Percentiles rank a stretch among this genome's conserved stretches.
Evolutionary conservation across 2,329 filamentous ascomycete species (phyloP).

Genomic region (Tetracladium maxilliforme): DNA sequence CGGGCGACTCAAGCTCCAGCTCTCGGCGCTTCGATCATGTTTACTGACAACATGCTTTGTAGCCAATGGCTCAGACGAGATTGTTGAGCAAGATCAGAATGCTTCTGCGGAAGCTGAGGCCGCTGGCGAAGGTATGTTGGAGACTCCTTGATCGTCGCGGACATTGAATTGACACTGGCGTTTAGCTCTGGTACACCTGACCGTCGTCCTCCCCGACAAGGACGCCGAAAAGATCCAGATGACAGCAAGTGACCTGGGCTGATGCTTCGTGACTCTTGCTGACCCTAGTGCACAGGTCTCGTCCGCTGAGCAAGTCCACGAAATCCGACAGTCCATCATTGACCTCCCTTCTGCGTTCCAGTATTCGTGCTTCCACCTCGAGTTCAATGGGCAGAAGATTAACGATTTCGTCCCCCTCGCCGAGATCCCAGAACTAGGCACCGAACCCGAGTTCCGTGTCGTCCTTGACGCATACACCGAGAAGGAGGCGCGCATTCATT

Average conservation of each 20-base stretch:
- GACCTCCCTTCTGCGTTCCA: conserved; percentile 87
- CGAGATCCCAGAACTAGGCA: conserved; percentile 66
- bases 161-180: too few species aligned
- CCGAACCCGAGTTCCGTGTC: conserved; percentile 65
- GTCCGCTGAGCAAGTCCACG: conserved; percentile 89
- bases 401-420: conserved; percentile 92
- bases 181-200: conserved; percentile 1
- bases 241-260: conserved; percentile 44
- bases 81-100: too few species aligned
- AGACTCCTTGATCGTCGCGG: too few species aligned
- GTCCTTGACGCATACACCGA: conserved; percentile 96
- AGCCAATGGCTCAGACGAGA: too few species aligned
- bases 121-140: too few species aligned
- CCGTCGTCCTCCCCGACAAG: background rate
- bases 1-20: too few species aligned
- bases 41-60: too few species aligned
- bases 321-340: conserved; percentile 91
- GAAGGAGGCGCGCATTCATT: conserved; percentile 91
- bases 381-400: conserved; percentile 75
- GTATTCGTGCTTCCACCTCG: conserved; percentile 97
- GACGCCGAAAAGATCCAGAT: conserved; percentile 53
- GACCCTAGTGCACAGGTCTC: conserved; percentile 46
- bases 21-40: too few species aligned
- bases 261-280: conserved; percentile 2
- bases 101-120: too few species aligned